Evolutionary conservation across 768 basidiomycete species (phyloP).

Genomic region (Russula griseocarnosa): DNA sequence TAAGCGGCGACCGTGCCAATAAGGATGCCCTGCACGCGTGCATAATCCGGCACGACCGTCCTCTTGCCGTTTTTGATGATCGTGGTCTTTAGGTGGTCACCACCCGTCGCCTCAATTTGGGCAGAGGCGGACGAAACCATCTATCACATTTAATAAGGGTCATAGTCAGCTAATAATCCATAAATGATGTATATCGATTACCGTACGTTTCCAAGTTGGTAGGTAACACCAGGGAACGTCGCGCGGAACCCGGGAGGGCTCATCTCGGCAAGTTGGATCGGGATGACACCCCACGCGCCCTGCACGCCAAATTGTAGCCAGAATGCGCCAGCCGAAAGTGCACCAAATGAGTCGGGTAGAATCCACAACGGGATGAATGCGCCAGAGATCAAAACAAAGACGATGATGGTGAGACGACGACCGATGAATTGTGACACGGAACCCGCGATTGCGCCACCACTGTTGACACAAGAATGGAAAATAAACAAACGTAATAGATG

Average conservation of each 20-base stretch:
- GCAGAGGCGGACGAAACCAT: conserved; percentile 46
- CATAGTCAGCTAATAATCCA: background rate
- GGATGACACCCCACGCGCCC: conserved; percentile 36
- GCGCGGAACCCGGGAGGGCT: conserved; percentile 49
- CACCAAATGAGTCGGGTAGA: conserved; percentile 41
- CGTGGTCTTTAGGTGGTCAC: conserved; percentile 26
- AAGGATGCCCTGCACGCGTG: conserved; percentile 78
- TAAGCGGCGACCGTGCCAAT: conserved; percentile 82
- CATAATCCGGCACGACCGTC: conserved; percentile 42
- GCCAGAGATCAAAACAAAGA: conserved; percentile 36
- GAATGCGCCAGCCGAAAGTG: conserved; percentile 47
- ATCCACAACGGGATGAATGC: conserved; percentile 44
- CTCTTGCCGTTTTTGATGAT: conserved; percentile 19
- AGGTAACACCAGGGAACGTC: conserved; percentile 44
- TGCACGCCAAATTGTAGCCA: conserved; percentile 48
- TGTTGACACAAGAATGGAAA: conserved; percentile 8
- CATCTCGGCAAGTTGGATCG: conserved; percentile 47
- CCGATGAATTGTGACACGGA: conserved; percentile 42
- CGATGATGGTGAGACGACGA: conserved; percentile 43
- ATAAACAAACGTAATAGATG: background rate
- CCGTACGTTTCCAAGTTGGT: conserved; percentile 42
- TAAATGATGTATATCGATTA: background rate
- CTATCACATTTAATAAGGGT: conserved; percentile 21
- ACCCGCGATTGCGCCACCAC: conserved; percentile 41
- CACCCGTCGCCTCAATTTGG: conserved; percentile 46